Conservation (phyloP, 257 asterid genomes). For the Ocimum tenuiflorum region DNA sequence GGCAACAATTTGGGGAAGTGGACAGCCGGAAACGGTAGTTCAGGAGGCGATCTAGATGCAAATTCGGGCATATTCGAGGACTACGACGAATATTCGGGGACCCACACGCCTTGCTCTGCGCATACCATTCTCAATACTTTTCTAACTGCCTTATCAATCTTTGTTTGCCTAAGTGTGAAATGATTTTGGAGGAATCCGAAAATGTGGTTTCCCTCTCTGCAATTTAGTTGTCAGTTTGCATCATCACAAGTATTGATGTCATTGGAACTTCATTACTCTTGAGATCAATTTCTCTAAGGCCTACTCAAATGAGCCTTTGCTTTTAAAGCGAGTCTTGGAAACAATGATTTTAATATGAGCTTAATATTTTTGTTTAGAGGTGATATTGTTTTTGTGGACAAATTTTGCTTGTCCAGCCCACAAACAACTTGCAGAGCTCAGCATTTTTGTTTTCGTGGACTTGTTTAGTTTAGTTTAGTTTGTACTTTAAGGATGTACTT, state of each 20-base stretch:
- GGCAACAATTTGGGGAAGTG: constrained; percentile 55
- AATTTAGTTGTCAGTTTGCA: constrained; percentile 14
- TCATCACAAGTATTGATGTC: constrained; percentile 24
- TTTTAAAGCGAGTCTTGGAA: no score
- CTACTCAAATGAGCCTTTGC: background rate
- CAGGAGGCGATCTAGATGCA: constrained; percentile 31
- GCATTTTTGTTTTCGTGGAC: background rate
- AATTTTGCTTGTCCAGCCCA: background rate
- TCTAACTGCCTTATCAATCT: constrained; percentile 20
- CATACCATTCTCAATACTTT: constrained; percentile 4
- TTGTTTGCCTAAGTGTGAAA: constrained; percentile 20
- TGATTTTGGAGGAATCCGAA: constrained; percentile 9
- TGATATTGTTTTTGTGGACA: no score
- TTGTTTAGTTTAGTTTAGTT: background rate
- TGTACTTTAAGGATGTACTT: background rate
- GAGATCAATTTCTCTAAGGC: background rate
- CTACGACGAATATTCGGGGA: constrained; percentile 42
- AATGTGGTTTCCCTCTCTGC: constrained; percentile 21
- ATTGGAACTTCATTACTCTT: constrained; percentile 14
- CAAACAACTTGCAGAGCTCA: background rate
- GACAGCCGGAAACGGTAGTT: constrained; percentile 34
- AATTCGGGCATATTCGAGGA: constrained; percentile 45
- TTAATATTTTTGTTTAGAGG: no score
- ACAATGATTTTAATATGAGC: no score
- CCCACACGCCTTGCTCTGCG: constrained; percentile 11